These are phyloP conservation scores for Triangularia setosa DNA, from an alignment of 2,329 filamentous ascomycete species.

Conservation along the genomic window DNA sequence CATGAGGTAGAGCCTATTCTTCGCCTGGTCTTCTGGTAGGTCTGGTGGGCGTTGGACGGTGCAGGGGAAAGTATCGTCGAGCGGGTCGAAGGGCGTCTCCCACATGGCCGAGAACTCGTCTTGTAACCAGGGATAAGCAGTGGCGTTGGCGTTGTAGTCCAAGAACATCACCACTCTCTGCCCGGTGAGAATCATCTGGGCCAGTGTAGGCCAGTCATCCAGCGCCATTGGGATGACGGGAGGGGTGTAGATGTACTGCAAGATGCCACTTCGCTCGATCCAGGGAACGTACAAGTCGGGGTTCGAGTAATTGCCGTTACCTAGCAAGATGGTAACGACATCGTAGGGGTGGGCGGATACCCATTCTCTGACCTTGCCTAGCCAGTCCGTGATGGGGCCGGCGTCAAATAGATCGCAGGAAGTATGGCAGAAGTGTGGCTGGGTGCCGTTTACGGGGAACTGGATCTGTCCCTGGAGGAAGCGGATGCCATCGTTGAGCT, in stretches of 20 bases:
- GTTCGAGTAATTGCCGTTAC: constrained; percentile 72
- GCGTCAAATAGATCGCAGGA: constrained; percentile 77
- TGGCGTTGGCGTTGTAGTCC: constrained; percentile 81
- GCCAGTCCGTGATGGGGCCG: constrained; percentile 71
- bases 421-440: constrained; percentile 77
- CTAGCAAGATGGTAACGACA: constrained; percentile 80
- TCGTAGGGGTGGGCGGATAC: constrained; percentile 75
- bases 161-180: constrained; percentile 77
- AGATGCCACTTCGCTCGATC: constrained; percentile 68
- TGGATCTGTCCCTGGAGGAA: constrained; percentile 63
- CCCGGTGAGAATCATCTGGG: constrained; percentile 66
- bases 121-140: constrained; percentile 73
- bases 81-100: constrained; percentile 83
- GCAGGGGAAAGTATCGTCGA: constrained; percentile 67
- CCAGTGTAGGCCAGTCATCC: constrained; percentile 79
- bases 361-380: constrained; percentile 67
- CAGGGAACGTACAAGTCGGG: constrained; percentile 61
- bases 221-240: constrained; percentile 65
- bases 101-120: constrained; percentile 86
- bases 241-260: constrained; percentile 70
- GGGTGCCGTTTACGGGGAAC: constrained; percentile 46
- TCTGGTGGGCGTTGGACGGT: constrained; percentile 70
- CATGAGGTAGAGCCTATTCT: constrained; percentile 67
- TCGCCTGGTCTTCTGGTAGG: constrained; percentile 48
- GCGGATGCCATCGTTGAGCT: constrained; percentile 73